These are phyloP conservation scores for Hemisphaericaspora subhashii DNA, from an alignment of 1,139 yeast genomes.

Conservation along the genomic window DNA sequence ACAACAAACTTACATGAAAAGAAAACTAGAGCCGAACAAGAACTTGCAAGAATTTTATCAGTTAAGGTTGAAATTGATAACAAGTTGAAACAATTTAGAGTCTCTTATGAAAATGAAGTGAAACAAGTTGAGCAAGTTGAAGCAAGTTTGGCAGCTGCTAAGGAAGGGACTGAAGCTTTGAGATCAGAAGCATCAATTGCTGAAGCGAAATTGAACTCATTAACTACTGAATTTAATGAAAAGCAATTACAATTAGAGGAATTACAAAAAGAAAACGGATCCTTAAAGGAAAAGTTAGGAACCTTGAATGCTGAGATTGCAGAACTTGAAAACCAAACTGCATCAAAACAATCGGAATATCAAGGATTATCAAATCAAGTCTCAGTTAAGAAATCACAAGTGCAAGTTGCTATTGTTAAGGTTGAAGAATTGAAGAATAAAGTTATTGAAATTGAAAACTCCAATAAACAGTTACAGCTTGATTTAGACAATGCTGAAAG, in stretches of 20 bases:
- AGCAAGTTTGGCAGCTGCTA: conserved; percentile 54
- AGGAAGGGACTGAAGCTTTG: conserved; percentile 69
- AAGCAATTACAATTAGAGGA: conserved; percentile 60
- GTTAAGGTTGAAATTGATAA: conserved; percentile 71
- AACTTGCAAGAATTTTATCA: conserved; percentile 61
- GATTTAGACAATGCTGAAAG: conserved; percentile 27
- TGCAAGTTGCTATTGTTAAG: conserved; percentile 60
- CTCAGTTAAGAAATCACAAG: conserved; percentile 68
- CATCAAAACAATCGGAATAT: conserved; percentile 50
- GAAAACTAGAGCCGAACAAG: conserved; percentile 74
- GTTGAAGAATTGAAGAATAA: conserved; percentile 43
- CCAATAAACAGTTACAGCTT: conserved; percentile 23
- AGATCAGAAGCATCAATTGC: conserved; percentile 75
- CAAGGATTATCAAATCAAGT: conserved; percentile 62
- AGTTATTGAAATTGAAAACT: conserved; percentile 28
- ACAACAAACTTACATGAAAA: conserved; percentile 69
- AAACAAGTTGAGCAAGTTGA: conserved; percentile 74
- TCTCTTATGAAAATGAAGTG: conserved; percentile 77
- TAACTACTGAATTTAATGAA: conserved; percentile 65
- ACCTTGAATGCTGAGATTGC: conserved; percentile 64
- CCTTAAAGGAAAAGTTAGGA: conserved; percentile 68
- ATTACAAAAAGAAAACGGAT: conserved; percentile 64
- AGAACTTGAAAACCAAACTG: conserved; percentile 57
- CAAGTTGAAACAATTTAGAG: conserved; percentile 64
- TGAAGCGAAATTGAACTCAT: conserved; percentile 78